phyloP scores from a whole-genome alignment of 768 basidiomycete species.

The Leccinum pellstonianum region DNA sequence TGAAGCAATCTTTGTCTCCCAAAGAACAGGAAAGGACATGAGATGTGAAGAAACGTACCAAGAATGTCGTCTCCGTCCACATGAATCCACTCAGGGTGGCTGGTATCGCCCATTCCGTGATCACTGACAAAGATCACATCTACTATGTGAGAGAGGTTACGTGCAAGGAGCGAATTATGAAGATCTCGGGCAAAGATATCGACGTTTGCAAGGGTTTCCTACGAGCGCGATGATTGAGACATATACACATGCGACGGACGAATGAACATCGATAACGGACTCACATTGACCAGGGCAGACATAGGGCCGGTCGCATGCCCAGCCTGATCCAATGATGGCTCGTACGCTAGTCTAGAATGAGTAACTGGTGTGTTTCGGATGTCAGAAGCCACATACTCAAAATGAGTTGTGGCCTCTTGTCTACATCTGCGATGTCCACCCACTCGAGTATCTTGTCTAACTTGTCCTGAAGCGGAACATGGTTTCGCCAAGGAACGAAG shows the following conservation, averaged over 20 bases:
- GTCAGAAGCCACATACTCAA: constrained; percentile 47
- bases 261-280: constrained; percentile 18
- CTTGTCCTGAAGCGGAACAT: constrained; percentile 58
- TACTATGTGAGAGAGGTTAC: constrained; percentile 80
- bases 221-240: not conserved
- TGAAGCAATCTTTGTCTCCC: not conserved
- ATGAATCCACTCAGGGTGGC: constrained; percentile 68
- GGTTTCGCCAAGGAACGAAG: constrained; percentile 75
- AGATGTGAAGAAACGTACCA: constrained; percentile 14
- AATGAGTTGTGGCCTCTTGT: constrained; percentile 73
- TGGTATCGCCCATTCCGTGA: constrained; percentile 93
- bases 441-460: constrained; percentile 75
- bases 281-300: constrained; percentile 68
- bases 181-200: constrained; percentile 76
- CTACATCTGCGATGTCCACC: constrained; percentile 70
- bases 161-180: constrained; percentile 56
- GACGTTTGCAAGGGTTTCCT: constrained; percentile 65
- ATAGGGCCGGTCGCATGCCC: constrained; percentile 72
- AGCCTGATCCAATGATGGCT: constrained; percentile 84
- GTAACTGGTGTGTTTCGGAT: not conserved
- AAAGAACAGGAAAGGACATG: not conserved
- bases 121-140: constrained; percentile 90
- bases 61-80: constrained; percentile 53
- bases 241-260: not conserved
- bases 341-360: constrained; percentile 54